Evolutionary conservation across 352 stramenopile species (phyloP).

Genomic region (Pythium volutum): DNA sequence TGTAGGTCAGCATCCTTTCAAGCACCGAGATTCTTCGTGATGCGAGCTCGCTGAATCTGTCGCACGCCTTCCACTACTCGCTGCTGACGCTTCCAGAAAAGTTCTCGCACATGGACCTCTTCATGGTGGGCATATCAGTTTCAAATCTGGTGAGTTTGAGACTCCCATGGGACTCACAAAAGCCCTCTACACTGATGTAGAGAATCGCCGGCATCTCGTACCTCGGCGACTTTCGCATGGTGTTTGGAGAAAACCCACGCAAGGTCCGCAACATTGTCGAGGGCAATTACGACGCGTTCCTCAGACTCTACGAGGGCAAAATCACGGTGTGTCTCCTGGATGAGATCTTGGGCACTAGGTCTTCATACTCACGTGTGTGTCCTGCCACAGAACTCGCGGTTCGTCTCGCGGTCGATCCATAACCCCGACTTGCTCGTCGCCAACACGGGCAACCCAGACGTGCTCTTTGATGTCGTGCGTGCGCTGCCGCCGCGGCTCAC

Average conservation of each 20-base stretch:
- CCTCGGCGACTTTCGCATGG: constrained; percentile 88
- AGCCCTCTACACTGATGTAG: constrained; percentile 28
- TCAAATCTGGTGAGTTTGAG: background rate
- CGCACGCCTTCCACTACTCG: constrained; percentile 73
- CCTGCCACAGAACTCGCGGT: constrained; percentile 57
- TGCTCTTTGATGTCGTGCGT: constrained; percentile 42
- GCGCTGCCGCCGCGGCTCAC: constrained; percentile 53
- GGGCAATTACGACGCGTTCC: constrained; percentile 77
- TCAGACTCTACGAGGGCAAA: constrained; percentile 66
- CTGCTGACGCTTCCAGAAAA: constrained; percentile 72
- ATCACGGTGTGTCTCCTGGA: constrained; percentile 60
- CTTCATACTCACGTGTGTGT: too few species aligned
- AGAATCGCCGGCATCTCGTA: constrained; percentile 90
- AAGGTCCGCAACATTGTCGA: constrained; percentile 91
- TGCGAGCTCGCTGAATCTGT: constrained; percentile 59
- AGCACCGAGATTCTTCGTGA: constrained; percentile 44
- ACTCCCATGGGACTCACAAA: background rate
- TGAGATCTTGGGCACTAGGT: too few species aligned
- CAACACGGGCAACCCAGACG: constrained; percentile 36
- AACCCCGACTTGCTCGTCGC: constrained; percentile 46
- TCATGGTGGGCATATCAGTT: constrained; percentile 46
- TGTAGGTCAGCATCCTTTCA: constrained; percentile 59
- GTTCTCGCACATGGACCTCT: constrained; percentile 80
- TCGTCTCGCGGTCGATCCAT: constrained; percentile 47
- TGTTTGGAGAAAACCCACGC: constrained; percentile 87